Conservation (phyloP, 2,329 filamentous ascomycete species). For the Sarocladiaceae sp. region DNA sequence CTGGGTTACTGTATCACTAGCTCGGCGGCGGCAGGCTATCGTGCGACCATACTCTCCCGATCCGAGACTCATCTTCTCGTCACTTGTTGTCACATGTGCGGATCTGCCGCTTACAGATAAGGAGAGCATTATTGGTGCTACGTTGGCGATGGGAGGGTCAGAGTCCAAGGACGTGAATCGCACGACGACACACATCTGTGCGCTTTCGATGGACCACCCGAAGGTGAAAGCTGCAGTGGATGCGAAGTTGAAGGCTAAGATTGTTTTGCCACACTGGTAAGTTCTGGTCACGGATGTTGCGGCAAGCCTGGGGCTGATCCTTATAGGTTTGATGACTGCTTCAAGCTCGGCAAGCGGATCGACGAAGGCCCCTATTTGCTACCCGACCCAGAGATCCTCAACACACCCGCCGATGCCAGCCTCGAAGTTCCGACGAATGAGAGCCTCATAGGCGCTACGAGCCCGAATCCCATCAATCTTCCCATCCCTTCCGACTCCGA, state of each 20-base stretch:
- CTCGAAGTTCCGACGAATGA: slow-evolving; percentile 51
- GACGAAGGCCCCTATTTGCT: slow-evolving; percentile 80
- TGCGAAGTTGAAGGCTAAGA: slow-evolving; percentile 66
- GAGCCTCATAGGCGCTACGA: slow-evolving; percentile 62
- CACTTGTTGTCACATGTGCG: slow-evolving; percentile 74
- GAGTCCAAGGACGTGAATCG: slow-evolving; percentile 66
- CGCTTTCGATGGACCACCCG: slow-evolving; percentile 66
- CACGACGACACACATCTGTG: slow-evolving; percentile 82
- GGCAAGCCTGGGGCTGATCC: slow-evolving; percentile 3
- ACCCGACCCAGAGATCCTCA: slow-evolving; percentile 80
- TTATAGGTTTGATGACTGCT: slow-evolving; percentile 86
- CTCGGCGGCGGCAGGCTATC: slow-evolving; percentile 64
- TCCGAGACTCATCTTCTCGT: slow-evolving; percentile 81
- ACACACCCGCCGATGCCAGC: slow-evolving; percentile 46
- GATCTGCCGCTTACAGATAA: slow-evolving; percentile 81
- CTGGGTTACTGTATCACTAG: slow-evolving; percentile 71
- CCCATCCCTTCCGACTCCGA: slow-evolving; percentile 35
- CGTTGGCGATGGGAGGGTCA: slow-evolving; percentile 81
- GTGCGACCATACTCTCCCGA: slow-evolving; percentile 86
- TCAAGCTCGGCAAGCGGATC: slow-evolving; percentile 87
- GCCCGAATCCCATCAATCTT: slow-evolving; percentile 36
- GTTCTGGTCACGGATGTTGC: slow-evolving; percentile 14
- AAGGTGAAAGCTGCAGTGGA: slow-evolving; percentile 58
- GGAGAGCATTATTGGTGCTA: slow-evolving; percentile 85
- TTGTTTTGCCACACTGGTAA: slow-evolving; percentile 90